phyloP scores from a whole-genome alignment of 768 basidiomycete species.

The Lactarius quietus region DNA sequence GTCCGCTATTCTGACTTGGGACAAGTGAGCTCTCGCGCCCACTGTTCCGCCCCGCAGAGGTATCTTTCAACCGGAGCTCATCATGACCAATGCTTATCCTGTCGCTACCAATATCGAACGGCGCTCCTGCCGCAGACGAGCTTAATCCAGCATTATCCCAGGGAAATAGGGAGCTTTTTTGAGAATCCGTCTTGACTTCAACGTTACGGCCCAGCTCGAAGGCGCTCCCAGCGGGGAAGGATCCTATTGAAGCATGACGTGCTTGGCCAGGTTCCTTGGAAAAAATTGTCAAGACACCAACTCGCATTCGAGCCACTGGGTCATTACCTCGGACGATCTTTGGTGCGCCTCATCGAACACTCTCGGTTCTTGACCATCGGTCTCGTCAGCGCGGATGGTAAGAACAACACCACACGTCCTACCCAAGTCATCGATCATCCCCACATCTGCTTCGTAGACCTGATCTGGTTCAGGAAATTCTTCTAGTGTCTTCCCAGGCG shows the following conservation, averaged over 20 bases:
- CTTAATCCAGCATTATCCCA: slow-evolving; percentile 78
- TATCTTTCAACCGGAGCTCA: slow-evolving; percentile 52
- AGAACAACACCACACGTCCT: background rate
- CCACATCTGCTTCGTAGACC: background rate
- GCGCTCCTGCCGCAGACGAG: slow-evolving; percentile 46
- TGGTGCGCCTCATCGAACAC: slow-evolving; percentile 30
- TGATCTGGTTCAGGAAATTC: background rate
- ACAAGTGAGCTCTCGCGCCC: slow-evolving; percentile 54
- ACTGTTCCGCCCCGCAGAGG: slow-evolving; percentile 42
- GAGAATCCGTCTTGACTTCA: slow-evolving; percentile 48
- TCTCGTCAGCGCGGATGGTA: background rate
- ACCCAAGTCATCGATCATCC: slow-evolving; percentile 8
- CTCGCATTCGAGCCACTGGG: slow-evolving; percentile 4
- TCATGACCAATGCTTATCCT: slow-evolving; percentile 48
- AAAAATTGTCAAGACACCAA: background rate
- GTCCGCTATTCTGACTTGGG: slow-evolving; percentile 26
- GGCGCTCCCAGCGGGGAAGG: slow-evolving; percentile 48
- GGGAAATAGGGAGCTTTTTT: slow-evolving; percentile 70
- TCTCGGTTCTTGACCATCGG: background rate
- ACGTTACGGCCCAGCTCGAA: slow-evolving; percentile 41
- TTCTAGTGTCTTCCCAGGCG: background rate
- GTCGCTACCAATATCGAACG: slow-evolving; percentile 39
- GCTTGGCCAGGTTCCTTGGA: slow-evolving; percentile 81
- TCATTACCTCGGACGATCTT: slow-evolving; percentile 58
- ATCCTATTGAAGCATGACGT: slow-evolving; percentile 62